Percentiles rank a stretch among this genome's conserved stretches.
Conservation (phyloP, 768 basidiomycete genomes). For the Kwoniella bestiolae region DNA sequence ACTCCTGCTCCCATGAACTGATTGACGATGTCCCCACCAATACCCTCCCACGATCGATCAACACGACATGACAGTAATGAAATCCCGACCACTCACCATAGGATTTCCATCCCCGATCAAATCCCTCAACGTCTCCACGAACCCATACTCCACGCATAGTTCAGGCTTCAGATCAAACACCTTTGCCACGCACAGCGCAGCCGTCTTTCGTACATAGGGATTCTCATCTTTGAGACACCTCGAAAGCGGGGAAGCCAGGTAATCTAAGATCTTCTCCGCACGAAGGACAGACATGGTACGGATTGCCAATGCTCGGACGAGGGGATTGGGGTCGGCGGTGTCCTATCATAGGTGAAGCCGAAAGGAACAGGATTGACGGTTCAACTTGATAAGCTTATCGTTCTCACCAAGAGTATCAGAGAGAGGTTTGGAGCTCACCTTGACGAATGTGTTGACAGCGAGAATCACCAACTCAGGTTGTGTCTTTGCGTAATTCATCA, state of each 20-base stretch:
- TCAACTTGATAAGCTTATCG: neutral
- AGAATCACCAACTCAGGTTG: slow-evolving; percentile 99
- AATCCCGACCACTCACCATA: slow-evolving; percentile 67
- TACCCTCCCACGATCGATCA: no score
- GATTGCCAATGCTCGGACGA: slow-evolving; percentile 93
- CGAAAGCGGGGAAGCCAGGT: slow-evolving; percentile 91
- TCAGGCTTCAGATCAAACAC: slow-evolving; percentile 96
- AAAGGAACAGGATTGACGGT: slow-evolving; percentile 36
- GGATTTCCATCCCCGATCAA: slow-evolving; percentile 96
- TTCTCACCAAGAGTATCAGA: neutral
- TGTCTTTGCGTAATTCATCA: slow-evolving; percentile 99
- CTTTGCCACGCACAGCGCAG: slow-evolving; percentile 94
- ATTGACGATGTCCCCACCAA: no score
- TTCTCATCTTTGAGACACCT: slow-evolving; percentile 93
- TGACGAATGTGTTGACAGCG: slow-evolving; percentile 97
- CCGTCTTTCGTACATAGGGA: slow-evolving; percentile 98
- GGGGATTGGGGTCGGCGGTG: slow-evolving; percentile 93
- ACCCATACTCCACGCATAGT: slow-evolving; percentile 91
- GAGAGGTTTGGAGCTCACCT: slow-evolving; percentile 53
- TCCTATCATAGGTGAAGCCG: slow-evolving; percentile 64
- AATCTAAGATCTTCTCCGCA: slow-evolving; percentile 99
- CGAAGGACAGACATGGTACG: slow-evolving; percentile 97
- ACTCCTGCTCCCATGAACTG: no score
- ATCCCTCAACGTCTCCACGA: slow-evolving; percentile 82
- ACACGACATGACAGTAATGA: neutral